Conservation (phyloP, 2,329 filamentous ascomycete species). For the Fusarium palustre region DNA sequence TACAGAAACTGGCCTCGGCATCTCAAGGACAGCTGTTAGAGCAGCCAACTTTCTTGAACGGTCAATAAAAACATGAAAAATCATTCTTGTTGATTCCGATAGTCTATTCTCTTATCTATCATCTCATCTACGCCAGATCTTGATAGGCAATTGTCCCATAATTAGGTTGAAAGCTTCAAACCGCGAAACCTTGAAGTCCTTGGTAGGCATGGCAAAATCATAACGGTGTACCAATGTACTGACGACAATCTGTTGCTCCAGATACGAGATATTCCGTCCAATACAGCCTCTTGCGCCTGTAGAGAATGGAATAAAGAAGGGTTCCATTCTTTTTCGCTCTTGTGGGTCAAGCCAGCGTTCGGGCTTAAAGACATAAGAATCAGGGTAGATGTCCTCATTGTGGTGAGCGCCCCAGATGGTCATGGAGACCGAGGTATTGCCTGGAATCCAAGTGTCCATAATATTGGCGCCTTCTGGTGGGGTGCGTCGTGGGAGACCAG, state of each 20-base stretch:
- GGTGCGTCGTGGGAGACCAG: constrained; percentile 44
- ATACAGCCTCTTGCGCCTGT: constrained; percentile 57
- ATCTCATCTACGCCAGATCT: not conserved
- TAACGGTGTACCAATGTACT: constrained; percentile 57
- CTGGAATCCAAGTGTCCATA: constrained; percentile 51
- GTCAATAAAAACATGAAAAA: too few species aligned
- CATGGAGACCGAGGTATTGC: constrained; percentile 56
- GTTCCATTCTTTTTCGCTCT: constrained; percentile 51
- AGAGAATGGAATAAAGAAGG: constrained; percentile 56
- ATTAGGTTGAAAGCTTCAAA: constrained; percentile 11
- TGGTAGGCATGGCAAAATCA: constrained; percentile 49
- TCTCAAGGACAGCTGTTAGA: too few species aligned
- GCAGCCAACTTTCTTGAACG: too few species aligned
- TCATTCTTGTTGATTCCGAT: too few species aligned
- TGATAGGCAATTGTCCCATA: constrained; percentile 2
- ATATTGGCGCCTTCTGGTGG: constrained; percentile 48
- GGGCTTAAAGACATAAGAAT: constrained; percentile 54
- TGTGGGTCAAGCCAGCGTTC: constrained; percentile 55
- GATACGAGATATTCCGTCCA: constrained; percentile 55
- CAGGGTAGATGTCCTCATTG: constrained; percentile 54
- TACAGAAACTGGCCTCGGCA: too few species aligned
- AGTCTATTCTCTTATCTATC: not conserved
- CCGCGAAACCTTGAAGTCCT: not conserved
- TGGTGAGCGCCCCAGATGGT: constrained; percentile 54
- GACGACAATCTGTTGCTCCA: constrained; percentile 60